These are phyloP conservation scores for Lathyrus tuberosus DNA, from an alignment of 306 rosid species.

Conservation along the genomic window DNA sequence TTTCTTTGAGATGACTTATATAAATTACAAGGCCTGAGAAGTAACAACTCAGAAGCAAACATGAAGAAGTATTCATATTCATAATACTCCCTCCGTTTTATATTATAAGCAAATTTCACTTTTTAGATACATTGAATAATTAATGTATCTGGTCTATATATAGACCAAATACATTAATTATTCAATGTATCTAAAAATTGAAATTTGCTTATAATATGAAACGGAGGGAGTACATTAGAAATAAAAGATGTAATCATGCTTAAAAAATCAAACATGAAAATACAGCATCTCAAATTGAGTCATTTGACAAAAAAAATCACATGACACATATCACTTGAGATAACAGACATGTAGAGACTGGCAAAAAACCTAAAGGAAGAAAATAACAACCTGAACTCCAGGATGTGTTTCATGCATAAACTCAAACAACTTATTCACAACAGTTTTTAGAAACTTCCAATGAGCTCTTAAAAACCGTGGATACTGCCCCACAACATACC, in stretches of 20 bases:
- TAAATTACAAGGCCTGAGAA: background rate
- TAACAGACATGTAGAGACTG: background rate
- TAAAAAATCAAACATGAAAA: conserved; percentile 3
- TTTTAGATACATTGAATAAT: no score
- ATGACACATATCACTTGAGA: conserved; percentile 9
- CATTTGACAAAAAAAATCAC: conserved; percentile 11
- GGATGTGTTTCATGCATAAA: conserved; percentile 99
- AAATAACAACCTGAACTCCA: conserved; percentile 84
- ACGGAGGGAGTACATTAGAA: no score
- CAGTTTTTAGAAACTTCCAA: conserved; percentile 95
- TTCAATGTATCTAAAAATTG: no score
- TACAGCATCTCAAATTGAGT: background rate
- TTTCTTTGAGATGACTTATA: conserved; percentile 1
- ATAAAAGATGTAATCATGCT: background rate
- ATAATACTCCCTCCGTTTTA: no score
- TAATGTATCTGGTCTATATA: no score
- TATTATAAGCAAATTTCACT: no score
- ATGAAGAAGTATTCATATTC: background rate
- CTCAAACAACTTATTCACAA: conserved; percentile 92
- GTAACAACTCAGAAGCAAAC: conserved; percentile 4
- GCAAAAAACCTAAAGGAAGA: conserved; percentile 4
- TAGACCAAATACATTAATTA: no score
- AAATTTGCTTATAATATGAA: no score
- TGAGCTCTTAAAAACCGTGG: conserved; percentile 96
- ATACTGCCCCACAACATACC: conserved; percentile 99